Base-by-base conservation (phyloP, 257 asterid species). In the Salvia miltiorrhiza region DNA sequence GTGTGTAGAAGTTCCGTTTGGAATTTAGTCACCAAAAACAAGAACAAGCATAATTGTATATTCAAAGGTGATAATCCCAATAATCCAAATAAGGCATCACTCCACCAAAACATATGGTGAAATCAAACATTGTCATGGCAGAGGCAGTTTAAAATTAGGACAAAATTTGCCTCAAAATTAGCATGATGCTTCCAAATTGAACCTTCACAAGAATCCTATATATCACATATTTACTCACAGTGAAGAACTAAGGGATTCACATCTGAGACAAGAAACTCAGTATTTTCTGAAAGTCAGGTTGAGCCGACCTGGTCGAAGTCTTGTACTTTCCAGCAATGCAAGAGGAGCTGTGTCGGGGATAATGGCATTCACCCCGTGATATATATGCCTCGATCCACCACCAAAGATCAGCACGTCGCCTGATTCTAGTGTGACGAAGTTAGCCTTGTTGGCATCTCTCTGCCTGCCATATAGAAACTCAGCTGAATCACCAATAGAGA, bases 391-490 rank as follows among this genome's bases (percentile, higher is more conserved):
- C 14, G 92, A 83, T 55, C 79, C 71, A n/a, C 91, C 92, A 20
- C 95, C 91, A 73, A 87, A 85, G 72, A 87, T 62, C 73, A 87
- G 73, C 52, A 87, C 84, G 49, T 87, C 92, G 1, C 95, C 95
- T 0, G 95, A 85, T 67, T 83, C 81, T 48, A 88, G 80, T 16
- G 66, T 1, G 0, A 85, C 77, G 1, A 71, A 43, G 19, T 80
- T 76, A 2, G 88, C 90, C 76, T 80, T 69, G n/a, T 67, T 65
- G 28, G 57, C 75, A 70, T 83, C 86, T 65, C 94, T 83, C 17
- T 69, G 11, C 54, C 78, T 78, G 17, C 96, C 88, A 56, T 79
- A 89, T 7, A 85, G 67, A 61, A 89, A 86, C 75, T 85, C 87
- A 3, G 94, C 94, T 9, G 96, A 80, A 74, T 86, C 87, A 23